Conservation (phyloP, 1,139 yeast species). For the Yamadazyma aaseri region DNA sequence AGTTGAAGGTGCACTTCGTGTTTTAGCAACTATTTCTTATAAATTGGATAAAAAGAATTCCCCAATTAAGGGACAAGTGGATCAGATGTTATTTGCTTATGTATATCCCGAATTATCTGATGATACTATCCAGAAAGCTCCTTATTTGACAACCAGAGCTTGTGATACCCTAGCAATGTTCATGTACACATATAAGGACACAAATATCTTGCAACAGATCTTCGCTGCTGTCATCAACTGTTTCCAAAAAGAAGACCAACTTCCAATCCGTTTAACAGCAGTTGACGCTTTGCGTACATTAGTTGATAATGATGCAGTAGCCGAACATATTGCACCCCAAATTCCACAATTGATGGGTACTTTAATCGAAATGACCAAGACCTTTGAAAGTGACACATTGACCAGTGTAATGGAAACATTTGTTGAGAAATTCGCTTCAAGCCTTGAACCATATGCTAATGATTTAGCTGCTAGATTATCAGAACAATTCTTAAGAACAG, state of each 20-base stretch:
- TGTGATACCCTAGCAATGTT: slow-evolving; percentile 55
- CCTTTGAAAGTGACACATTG: slow-evolving; percentile 52
- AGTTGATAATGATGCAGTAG: slow-evolving; percentile 47
- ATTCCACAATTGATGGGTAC: slow-evolving; percentile 55
- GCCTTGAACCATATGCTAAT: slow-evolving; percentile 55
- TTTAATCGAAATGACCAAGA: slow-evolving; percentile 49
- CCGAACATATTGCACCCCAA: slow-evolving; percentile 45
- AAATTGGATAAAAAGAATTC: slow-evolving; percentile 38
- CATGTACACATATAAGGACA: slow-evolving; percentile 38
- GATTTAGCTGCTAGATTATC: slow-evolving; percentile 49
- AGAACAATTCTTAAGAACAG: slow-evolving; percentile 46
- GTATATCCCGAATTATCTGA: slow-evolving; percentile 48
- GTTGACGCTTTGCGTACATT: slow-evolving; percentile 54
- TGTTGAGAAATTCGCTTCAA: slow-evolving; percentile 51
- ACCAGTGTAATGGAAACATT: slow-evolving; percentile 57
- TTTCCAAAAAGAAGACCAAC: slow-evolving; percentile 42
- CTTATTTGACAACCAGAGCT: slow-evolving; percentile 56
- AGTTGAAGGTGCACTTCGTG: slow-evolving; percentile 52
- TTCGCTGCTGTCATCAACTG: slow-evolving; percentile 46
- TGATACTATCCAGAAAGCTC: slow-evolving; percentile 28
- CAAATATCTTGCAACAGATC: slow-evolving; percentile 40
- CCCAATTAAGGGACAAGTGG: slow-evolving; percentile 48
- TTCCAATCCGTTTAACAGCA: slow-evolving; percentile 52
- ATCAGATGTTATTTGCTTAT: slow-evolving; percentile 41
- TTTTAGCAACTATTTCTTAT: slow-evolving; percentile 46